Conservation (phyloP, 768 basidiomycete genomes). For the Lactarius vividus region DNA sequence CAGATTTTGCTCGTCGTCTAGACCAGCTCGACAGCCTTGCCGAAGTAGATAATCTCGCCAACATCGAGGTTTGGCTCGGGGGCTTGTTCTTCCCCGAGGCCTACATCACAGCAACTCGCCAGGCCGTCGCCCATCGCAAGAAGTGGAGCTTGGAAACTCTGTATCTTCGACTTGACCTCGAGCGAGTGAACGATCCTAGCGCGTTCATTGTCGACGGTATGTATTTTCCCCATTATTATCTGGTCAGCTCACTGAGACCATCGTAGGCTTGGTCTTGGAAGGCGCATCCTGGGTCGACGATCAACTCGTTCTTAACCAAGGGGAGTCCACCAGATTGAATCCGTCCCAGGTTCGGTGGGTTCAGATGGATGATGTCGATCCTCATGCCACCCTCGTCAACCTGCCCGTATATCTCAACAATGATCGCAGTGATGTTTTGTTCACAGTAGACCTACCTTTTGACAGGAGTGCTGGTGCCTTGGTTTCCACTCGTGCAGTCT, state of each 20-base stretch:
- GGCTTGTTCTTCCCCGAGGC: slow-evolving; percentile 96
- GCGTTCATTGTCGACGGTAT: slow-evolving; percentile 88
- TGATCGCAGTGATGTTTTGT: slow-evolving; percentile 86
- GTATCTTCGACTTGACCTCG: slow-evolving; percentile 75
- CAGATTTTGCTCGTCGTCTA: slow-evolving; percentile 75
- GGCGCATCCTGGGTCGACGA: slow-evolving; percentile 76
- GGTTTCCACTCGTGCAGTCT: slow-evolving; percentile 86
- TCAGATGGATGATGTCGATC: slow-evolving; percentile 48
- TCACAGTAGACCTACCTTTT: slow-evolving; percentile 84
- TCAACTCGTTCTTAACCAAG: slow-evolving; percentile 78
- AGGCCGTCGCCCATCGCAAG: slow-evolving; percentile 91
- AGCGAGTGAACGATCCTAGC: slow-evolving; percentile 69
- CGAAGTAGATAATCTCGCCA: slow-evolving; percentile 54
- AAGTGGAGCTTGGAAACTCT: slow-evolving; percentile 92
- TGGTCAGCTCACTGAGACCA: slow-evolving; percentile 20
- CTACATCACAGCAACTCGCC: slow-evolving; percentile 92
- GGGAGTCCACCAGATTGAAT: slow-evolving; percentile 71
- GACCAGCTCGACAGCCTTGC: slow-evolving; percentile 79
- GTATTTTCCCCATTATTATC: slow-evolving; percentile 31
- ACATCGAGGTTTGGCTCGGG: slow-evolving; percentile 88
- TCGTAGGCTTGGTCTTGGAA: slow-evolving; percentile 76
- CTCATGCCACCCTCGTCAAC: slow-evolving; percentile 53
- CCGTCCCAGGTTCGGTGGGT: slow-evolving; percentile 89
- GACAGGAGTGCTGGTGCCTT: slow-evolving; percentile 61
- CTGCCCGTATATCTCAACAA: slow-evolving; percentile 92